Conservation (phyloP, 2,329 filamentous ascomycete species). For the Stagonosporopsis tanaceti region DNA sequence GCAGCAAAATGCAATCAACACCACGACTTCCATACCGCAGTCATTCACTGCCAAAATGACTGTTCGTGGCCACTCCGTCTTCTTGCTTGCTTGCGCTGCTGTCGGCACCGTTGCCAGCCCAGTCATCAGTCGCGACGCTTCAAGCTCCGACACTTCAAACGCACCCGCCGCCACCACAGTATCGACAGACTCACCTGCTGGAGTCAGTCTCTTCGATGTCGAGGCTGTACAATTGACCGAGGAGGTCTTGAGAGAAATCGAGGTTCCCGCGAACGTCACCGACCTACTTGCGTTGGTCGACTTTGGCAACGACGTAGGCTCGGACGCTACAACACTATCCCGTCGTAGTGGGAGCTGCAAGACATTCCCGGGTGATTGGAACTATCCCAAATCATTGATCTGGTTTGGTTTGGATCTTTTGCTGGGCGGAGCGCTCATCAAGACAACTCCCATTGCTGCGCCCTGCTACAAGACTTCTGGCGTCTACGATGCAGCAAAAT, state of each 20-base stretch:
- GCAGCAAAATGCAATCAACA: background rate
- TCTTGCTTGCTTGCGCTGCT: conserved; percentile 9
- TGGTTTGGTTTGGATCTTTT: conserved; percentile 31
- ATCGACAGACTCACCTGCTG: conserved; percentile 16
- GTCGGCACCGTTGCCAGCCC: conserved; percentile 12
- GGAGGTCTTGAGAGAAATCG: conserved; percentile 5
- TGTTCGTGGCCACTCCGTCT: background rate
- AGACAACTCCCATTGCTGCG: conserved; percentile 32
- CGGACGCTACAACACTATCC: background rate
- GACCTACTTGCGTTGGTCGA: conserved; percentile 33
- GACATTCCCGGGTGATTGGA: conserved; percentile 30
- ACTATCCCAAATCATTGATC: conserved; percentile 22
- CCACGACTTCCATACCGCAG: background rate
- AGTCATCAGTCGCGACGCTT: conserved; percentile 1
- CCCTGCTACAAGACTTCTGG: conserved; percentile 32
- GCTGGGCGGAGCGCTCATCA: conserved; percentile 27
- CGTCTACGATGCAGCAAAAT: conserved; percentile 23
- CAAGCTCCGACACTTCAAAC: background rate
- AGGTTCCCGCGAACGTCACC: conserved; percentile 2
- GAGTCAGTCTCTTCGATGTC: conserved; percentile 16
- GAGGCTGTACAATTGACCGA: conserved; percentile 30
- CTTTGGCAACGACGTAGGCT: conserved; percentile 34
- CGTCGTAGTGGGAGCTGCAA: conserved; percentile 26
- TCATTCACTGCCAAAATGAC: conserved; percentile 6
- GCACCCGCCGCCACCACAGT: conserved; percentile 21